Evolutionary conservation across 352 stramenopile genomes (phyloP).

Genomic region (Phytophthora citrophthora): DNA sequence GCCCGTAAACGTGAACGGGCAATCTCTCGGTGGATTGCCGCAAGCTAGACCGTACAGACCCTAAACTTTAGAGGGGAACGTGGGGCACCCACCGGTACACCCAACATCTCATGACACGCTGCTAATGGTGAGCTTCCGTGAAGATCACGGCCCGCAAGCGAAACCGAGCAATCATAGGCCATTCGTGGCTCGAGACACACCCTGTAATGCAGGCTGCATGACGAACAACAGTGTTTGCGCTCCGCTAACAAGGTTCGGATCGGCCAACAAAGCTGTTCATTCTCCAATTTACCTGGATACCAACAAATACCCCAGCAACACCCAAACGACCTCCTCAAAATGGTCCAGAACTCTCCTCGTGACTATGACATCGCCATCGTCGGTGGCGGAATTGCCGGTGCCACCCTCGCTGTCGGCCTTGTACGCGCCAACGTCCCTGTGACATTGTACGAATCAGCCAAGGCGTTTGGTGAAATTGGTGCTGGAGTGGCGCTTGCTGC

Average conservation of each 20-base stretch:
- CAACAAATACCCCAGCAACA: slow-evolving; percentile 12
- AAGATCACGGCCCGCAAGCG: slow-evolving; percentile 21
- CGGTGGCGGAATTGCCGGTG: slow-evolving; percentile 35
- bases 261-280: slow-evolving; percentile 6
- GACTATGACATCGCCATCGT: slow-evolving; percentile 44
- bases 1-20: slow-evolving; percentile 12
- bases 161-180: slow-evolving; percentile 15
- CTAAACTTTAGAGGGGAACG: too few relatives aligned
- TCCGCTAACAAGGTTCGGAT: slow-evolving; percentile 1
- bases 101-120: not conserved
- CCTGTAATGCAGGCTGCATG: not conserved
- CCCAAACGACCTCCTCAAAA: not conserved
- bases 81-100: not conserved
- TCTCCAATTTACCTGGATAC: slow-evolving; percentile 21
- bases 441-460: slow-evolving; percentile 42
- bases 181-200: not conserved
- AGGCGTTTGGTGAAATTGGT: slow-evolving; percentile 38
- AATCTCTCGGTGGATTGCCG: slow-evolving; percentile 9
- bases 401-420: slow-evolving; percentile 33
- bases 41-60: not conserved
- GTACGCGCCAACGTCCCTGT: slow-evolving; percentile 33
- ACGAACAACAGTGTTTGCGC: slow-evolving; percentile 6
- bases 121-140: not conserved
- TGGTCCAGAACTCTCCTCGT: slow-evolving; percentile 24
- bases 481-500: slow-evolving; percentile 32